Conservation (phyloP, 169 alveolate genomes). For the Eimeria praecox region DNA sequence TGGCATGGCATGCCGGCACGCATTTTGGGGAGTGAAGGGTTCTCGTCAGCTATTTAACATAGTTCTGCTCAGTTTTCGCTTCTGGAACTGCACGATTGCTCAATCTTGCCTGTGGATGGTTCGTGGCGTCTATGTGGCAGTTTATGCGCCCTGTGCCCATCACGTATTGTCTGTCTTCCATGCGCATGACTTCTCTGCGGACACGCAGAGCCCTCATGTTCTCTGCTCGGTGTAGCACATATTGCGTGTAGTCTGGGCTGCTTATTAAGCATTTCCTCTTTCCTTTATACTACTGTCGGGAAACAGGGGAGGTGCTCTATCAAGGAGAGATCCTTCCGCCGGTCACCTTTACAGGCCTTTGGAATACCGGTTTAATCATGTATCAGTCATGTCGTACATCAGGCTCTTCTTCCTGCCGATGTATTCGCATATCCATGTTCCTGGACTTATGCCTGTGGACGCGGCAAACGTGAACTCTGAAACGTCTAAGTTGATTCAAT, state of each 20-base stretch:
- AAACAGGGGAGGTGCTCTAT: not conserved
- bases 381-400: not conserved
- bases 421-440: constrained; percentile 65
- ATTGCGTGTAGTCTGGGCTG: not conserved
- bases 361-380: not conserved
- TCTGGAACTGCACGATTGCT: not conserved
- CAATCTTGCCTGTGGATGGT: constrained; percentile 34
- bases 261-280: not conserved
- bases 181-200: constrained; percentile 47
- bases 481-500: not conserved
- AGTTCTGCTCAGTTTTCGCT: not conserved
- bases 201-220: not conserved
- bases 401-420: constrained; percentile 55
- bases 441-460: constrained; percentile 11
- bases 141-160: constrained; percentile 60
- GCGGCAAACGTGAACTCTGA: not conserved
- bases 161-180: constrained; percentile 60
- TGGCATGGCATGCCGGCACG: not conserved
- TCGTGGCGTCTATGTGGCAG: constrained; percentile 72
- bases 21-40: not conserved
- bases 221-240: not conserved
- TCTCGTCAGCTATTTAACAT: not conserved
- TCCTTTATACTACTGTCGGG: not conserved
- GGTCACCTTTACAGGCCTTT: not conserved
- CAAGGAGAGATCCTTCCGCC: not conserved